Percentiles rank a stretch among this genome's conserved stretches.
These are phyloP conservation scores for Astrocystis sublimbata DNA, from an alignment of 495 filamentous ascomycete genomes.

Conservation along the genomic window DNA sequence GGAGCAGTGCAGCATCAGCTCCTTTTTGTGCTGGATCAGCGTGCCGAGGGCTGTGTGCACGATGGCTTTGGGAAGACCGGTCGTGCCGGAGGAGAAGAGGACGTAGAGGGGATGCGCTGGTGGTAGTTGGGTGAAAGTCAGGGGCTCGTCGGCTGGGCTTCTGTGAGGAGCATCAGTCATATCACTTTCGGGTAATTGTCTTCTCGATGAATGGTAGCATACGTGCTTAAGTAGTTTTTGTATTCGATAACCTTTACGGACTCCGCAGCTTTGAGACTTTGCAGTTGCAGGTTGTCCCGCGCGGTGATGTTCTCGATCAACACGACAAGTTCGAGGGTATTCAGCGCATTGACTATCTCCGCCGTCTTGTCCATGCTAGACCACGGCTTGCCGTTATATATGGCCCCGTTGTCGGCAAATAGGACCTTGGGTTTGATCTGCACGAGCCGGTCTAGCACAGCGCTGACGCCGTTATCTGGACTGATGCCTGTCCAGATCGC, in stretches of 20 bases:
- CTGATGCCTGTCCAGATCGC: conserved; percentile 91
- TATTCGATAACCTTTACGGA: conserved; percentile 54
- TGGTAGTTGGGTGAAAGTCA: conserved; percentile 71
- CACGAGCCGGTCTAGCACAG: conserved; percentile 74
- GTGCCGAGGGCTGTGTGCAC: conserved; percentile 87
- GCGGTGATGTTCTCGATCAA: conserved; percentile 67
- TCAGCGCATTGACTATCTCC: conserved; percentile 66
- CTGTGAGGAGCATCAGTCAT: conserved; percentile 26
- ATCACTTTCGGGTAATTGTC: neutral
- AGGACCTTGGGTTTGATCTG: conserved; percentile 81
- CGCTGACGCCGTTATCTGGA: conserved; percentile 72
- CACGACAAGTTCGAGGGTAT: conserved; percentile 62
- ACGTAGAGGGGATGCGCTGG: conserved; percentile 89
- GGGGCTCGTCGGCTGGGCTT: conserved; percentile 38
- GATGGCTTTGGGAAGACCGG: conserved; percentile 89
- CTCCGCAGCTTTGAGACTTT: conserved; percentile 45
- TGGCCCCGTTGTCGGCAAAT: conserved; percentile 81
- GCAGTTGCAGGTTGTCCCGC: conserved; percentile 48
- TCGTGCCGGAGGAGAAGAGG: conserved; percentile 84
- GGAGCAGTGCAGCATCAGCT: conserved; percentile 80
- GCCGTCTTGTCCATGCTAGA: conserved; percentile 67
- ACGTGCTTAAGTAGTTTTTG: conserved; percentile 38
- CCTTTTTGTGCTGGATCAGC: conserved; percentile 91
- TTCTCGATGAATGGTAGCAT: conserved; percentile 1
- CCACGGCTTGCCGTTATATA: conserved; percentile 88